phyloP scores from a whole-genome alignment of 345 rosid species.

The Salix koriyanagi region DNA sequence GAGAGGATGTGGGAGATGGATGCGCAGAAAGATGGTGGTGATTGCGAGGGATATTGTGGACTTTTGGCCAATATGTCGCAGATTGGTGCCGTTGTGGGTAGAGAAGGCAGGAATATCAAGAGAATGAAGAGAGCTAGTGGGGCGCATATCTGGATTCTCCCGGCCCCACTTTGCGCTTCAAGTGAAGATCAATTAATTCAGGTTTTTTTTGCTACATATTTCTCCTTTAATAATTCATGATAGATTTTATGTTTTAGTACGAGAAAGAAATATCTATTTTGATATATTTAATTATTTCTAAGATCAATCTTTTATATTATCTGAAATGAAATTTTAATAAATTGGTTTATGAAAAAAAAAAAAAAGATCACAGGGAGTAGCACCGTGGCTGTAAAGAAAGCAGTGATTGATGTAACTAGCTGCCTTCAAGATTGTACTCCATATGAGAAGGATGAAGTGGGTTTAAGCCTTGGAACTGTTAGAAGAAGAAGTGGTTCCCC shows the following conservation, averaged over 20 bases:
- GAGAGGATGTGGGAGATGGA: conserved; percentile 56
- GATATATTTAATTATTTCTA: no score
- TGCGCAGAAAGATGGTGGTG: conserved; percentile 21
- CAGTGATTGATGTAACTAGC: conserved; percentile 46
- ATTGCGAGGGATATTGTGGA: conserved; percentile 40
- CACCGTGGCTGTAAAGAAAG: conserved; percentile 58
- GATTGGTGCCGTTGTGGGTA: conserved; percentile 53
- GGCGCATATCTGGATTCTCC: conserved; percentile 49
- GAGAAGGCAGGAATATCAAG: conserved; percentile 37
- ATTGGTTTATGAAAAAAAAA: conserved; percentile 6
- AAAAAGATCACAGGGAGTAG: conserved; percentile 53
- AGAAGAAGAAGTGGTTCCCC: conserved; percentile 23
- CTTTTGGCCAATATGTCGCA: conserved; percentile 45
- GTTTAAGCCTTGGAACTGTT: conserved; percentile 15
- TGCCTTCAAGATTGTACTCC: conserved; percentile 43
- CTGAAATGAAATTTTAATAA: not conserved
- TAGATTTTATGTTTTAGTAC: no score
- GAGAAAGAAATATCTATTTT: not conserved
- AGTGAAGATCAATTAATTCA: conserved; percentile 51
- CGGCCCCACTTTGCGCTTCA: conserved; percentile 49
- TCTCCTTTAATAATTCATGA: no score
- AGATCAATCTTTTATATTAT: not conserved
- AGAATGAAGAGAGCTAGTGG: conserved; percentile 49
- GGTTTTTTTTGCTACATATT: conserved; percentile 23
- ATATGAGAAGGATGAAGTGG: conserved; percentile 10